Conservation (phyloP, 345 rosid species). For the Gossypium thurberi region DNA sequence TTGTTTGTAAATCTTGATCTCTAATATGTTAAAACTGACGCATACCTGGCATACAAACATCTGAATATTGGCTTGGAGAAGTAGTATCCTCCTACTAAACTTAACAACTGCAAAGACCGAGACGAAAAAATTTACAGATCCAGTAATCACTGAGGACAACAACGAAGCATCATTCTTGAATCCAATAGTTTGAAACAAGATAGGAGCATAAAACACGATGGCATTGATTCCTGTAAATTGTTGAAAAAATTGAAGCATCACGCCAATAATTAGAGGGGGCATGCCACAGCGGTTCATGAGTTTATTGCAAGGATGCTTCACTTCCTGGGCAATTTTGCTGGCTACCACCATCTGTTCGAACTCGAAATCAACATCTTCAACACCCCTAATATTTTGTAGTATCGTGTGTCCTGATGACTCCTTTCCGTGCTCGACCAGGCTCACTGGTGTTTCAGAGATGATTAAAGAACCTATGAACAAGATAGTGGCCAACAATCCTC, state of each 20-base stretch:
- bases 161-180: constrained; percentile 49
- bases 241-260: constrained; percentile 49
- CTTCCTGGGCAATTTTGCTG: constrained; percentile 30
- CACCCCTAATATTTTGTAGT: constrained; percentile 47
- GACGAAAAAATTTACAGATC: constrained; percentile 41
- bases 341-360: constrained; percentile 37
- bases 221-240: constrained; percentile 64
- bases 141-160: constrained; percentile 53
- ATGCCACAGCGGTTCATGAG: constrained; percentile 38
- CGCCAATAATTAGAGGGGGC: constrained; percentile 49
- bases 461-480: constrained; percentile 42
- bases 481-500: constrained; percentile 45
- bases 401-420: constrained; percentile 20
- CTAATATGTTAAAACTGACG: not conserved
- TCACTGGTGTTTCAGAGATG: constrained; percentile 57
- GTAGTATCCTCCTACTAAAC: constrained; percentile 30
- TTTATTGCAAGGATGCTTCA: constrained; percentile 32
- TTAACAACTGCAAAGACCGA: constrained; percentile 28
- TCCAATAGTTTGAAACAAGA: constrained; percentile 59
- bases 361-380: constrained; percentile 38
- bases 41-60: constrained; percentile 28
- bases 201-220: constrained; percentile 46
- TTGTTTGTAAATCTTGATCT: no score
- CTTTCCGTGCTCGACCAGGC: constrained; percentile 43
- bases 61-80: constrained; percentile 37